Percentiles rank a stretch among this genome's conserved stretches.
phyloP scores from a whole-genome alignment of 202 grass and related monocot species.

The Schoenoplectus tabernaemontani region DNA sequence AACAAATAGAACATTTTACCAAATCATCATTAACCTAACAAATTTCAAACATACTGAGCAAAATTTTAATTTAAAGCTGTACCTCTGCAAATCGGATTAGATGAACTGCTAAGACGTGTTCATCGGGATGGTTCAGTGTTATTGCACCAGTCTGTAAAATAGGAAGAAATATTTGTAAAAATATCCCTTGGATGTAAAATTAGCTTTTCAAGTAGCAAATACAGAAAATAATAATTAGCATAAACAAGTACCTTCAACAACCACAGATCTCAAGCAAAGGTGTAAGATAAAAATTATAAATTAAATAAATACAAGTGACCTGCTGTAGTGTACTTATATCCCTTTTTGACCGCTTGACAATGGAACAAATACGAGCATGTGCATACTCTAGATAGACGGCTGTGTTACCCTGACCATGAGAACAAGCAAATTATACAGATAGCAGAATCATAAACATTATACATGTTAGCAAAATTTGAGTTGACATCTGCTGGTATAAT shows the following conservation, averaged over 20 bases:
- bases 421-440: background rate
- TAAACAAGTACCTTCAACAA: constrained; percentile 62
- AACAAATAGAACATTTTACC: background rate
- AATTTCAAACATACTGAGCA: background rate
- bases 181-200: background rate
- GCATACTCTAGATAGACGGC: constrained; percentile 93
- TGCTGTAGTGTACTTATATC: constrained; percentile 63
- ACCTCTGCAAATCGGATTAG: constrained; percentile 94
- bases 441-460: background rate
- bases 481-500: background rate
- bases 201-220: background rate
- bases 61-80: constrained; percentile 1
- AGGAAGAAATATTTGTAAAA: constrained; percentile 13
- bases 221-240: constrained; percentile 30
- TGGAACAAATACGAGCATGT: constrained; percentile 93
- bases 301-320: constrained; percentile 29
- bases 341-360: constrained; percentile 79
- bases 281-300: background rate
- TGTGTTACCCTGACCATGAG: constrained; percentile 74
- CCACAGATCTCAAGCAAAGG: constrained; percentile 64
- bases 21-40: background rate
- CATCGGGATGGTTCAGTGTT: constrained; percentile 62
- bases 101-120: constrained; percentile 71
- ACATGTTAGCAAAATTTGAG: background rate
- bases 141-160: constrained; percentile 54